A percentile compares a stretch with the other conserved stretches of the same genome.
phyloP scores from a whole-genome alignment of 768 basidiomycete species.

The Porpolomopsis calyptriformis region DNA sequence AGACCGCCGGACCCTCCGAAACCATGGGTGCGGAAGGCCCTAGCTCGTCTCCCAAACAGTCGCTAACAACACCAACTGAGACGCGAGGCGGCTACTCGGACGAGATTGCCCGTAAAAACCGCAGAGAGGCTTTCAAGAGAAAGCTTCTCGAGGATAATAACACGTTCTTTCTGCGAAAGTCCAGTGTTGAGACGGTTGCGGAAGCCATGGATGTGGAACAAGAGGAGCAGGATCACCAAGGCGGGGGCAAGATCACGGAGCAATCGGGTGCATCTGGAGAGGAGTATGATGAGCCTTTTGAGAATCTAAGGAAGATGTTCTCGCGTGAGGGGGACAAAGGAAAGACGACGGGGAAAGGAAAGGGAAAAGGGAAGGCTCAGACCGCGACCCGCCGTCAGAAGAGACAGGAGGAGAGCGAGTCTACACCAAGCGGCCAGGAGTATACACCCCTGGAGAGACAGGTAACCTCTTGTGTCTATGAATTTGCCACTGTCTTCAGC shows the following conservation, averaged over 20 bases:
- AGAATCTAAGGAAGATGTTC: slow-evolving; percentile 38
- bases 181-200: slow-evolving; percentile 13
- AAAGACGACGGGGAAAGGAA: slow-evolving; percentile 26
- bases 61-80: slow-evolving; percentile 8
- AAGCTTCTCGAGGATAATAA: slow-evolving; percentile 41
- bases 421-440: slow-evolving; percentile 45
- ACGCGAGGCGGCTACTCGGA: slow-evolving; percentile 13
- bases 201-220: slow-evolving; percentile 14
- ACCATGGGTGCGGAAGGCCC: slow-evolving; percentile 37
- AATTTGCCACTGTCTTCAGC: neutral
- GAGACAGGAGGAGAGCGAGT: slow-evolving; percentile 37
- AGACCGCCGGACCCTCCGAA: slow-evolving; percentile 16
- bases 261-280: slow-evolving; percentile 11
- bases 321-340: slow-evolving; percentile 23
- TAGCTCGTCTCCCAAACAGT: slow-evolving; percentile 15
- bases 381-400: slow-evolving; percentile 18
- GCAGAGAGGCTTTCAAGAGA: slow-evolving; percentile 37
- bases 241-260: slow-evolving; percentile 17
- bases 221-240: slow-evolving; percentile 20
- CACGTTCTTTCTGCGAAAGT: slow-evolving; percentile 20
- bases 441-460: slow-evolving; percentile 77
- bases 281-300: slow-evolving; percentile 38
- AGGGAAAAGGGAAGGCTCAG: slow-evolving; percentile 16
- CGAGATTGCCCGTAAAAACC: slow-evolving; percentile 16
- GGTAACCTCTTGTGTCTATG: slow-evolving; percentile 18